Evolutionary conservation across 352 stramenopile species (phyloP), one percentile per base, ranked within the genome.

Genomic region (Phytophthora lateralis): DNA sequence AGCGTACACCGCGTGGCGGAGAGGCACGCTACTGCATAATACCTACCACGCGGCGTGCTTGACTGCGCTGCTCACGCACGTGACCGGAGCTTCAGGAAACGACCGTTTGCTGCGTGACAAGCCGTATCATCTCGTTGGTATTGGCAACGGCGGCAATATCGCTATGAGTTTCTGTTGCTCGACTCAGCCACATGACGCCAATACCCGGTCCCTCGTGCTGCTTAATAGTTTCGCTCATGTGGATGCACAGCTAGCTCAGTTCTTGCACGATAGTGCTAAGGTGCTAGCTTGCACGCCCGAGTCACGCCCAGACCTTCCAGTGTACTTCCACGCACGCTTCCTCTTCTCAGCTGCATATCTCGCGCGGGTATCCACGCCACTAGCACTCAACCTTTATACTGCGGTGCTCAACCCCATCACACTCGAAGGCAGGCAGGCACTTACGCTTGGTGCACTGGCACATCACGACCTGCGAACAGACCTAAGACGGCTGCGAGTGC

Each of bases 301-400:
- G 60, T 92, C 86, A 12, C 75, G 95, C 10, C 94, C 96, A 8
- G 94, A 98, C 65, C 72, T 98, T 10, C 94, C 95, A 9, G 88
- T 98, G 9, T 98, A 98, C 71, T 99, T 98, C 73, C 97, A 98
- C 77, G 73, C 89, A 24, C 75, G 95, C 3, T 98, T 98, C 66
- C 75, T 98, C 29, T 99, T 99, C 75, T 98, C 87, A 0, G 52
- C 79, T 1, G 66, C 74, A 44, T 99, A 99, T 69, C 68, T 99
- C 11, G 80, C 78, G 11, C 88, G 94, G 29, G 95, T 98, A 10
- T 96, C 93, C 6, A 95, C 94, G 12, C 94, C 95, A n/a, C 70
- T 98, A 46, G 96, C 95, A 2, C 80, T 99, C 21, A 98, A 98
- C 74, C 69, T 98, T 29, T 98, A 98, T 71, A 98, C 95, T 17